These are phyloP conservation scores for Phytophthora syringae DNA, from an alignment of 352 stramenopile genomes.

Conservation along the genomic window DNA sequence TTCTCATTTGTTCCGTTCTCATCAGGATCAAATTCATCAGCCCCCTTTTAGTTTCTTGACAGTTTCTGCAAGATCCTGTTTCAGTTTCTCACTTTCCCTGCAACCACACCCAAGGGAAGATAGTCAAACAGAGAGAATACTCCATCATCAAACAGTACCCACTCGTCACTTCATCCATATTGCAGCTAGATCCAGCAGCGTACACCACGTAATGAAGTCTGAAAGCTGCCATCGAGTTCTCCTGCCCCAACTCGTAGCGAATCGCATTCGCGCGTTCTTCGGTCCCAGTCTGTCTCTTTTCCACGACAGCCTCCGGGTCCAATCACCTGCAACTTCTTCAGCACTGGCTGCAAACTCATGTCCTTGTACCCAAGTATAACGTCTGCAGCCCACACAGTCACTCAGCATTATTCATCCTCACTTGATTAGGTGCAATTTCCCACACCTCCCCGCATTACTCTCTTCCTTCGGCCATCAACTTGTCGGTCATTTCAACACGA, in stretches of 20 bases:
- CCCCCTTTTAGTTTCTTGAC: slow-evolving; percentile 7
- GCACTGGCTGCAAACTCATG: not conserved
- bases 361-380: slow-evolving; percentile 10
- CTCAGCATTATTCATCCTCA: slow-evolving; percentile 15
- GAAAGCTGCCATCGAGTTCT: slow-evolving; percentile 8
- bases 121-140: slow-evolving; percentile 23
- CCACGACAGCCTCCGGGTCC: not conserved
- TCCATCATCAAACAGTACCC: slow-evolving; percentile 13
- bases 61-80: slow-evolving; percentile 4
- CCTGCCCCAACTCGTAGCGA: slow-evolving; percentile 6
- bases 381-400: slow-evolving; percentile 3
- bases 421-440: not conserved
- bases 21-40: not conserved
- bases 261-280: slow-evolving; percentile 1
- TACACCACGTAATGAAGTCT: slow-evolving; percentile 17
- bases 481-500: not conserved
- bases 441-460: slow-evolving; percentile 1
- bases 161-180: slow-evolving; percentile 20
- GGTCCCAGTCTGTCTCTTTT: not conserved
- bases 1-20: too few relatives aligned
- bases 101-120: slow-evolving; percentile 5
- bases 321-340: slow-evolving; percentile 8
- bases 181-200: slow-evolving; percentile 3
- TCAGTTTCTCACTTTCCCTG: slow-evolving; percentile 6
- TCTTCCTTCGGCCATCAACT: not conserved